A percentile compares a stretch with the other conserved stretches of the same genome.
Evolutionary conservation across 2,329 filamentous ascomycete species (phyloP).

Genomic region (Xylariaceae sp.): DNA sequence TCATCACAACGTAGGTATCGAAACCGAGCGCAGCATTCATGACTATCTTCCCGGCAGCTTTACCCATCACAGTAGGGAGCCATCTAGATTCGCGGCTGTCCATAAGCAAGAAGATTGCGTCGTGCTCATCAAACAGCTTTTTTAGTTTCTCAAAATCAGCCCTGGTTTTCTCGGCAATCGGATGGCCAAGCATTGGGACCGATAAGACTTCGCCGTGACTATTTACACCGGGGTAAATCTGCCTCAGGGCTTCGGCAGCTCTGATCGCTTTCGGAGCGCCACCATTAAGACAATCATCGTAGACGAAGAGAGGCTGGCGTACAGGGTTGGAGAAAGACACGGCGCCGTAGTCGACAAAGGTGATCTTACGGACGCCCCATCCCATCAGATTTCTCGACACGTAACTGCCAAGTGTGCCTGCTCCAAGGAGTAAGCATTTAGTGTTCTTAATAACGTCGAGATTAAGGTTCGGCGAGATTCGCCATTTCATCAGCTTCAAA

Average conservation of each 20-base stretch:
- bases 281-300: conserved; percentile 81
- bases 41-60: conserved; percentile 87
- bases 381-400: conserved; percentile 88
- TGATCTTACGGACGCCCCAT: conserved; percentile 94
- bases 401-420: conserved; percentile 90
- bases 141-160: conserved; percentile 72
- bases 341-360: conserved; percentile 87
- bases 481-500: conserved; percentile 98
- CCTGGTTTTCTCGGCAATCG: conserved; percentile 70
- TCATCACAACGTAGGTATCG: conserved; percentile 95
- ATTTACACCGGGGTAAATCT: conserved; percentile 89
- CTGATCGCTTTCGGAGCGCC: conserved; percentile 77
- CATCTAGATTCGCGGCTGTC: conserved; percentile 91
- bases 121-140: conserved; percentile 74
- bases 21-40: conserved; percentile 96
- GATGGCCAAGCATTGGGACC: conserved; percentile 94
- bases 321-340: conserved; percentile 98
- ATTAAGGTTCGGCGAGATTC: conserved; percentile 82
- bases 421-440: conserved; percentile 84
- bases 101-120: conserved; percentile 95
- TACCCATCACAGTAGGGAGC: conserved; percentile 95
- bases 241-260: conserved; percentile 73
- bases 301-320: conserved; percentile 86
- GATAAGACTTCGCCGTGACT: conserved; percentile 74
- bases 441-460: conserved; percentile 85